Conservation (phyloP, 306 rosid genomes). For the Elaeagnus macrophylla region DNA sequence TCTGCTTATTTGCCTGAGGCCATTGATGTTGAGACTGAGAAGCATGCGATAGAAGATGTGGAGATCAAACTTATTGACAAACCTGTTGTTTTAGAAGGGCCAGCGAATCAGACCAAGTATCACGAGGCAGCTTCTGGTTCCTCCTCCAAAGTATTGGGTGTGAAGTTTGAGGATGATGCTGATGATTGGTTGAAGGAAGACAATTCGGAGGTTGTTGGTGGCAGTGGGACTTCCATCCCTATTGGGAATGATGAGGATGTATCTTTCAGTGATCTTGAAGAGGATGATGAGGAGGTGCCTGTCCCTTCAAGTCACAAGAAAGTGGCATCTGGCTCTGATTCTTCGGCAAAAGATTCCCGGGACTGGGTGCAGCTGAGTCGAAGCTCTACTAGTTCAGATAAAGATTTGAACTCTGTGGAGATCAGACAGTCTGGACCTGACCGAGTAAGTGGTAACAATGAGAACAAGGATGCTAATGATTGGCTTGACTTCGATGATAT, state of each 20-base stretch:
- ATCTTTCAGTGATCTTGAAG: slow-evolving; percentile 94
- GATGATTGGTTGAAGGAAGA: slow-evolving; percentile 98
- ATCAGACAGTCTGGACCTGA: slow-evolving; percentile 41
- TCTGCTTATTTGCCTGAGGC: slow-evolving; percentile 25
- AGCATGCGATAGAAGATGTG: slow-evolving; percentile 40
- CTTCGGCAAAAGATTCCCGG: slow-evolving; percentile 75
- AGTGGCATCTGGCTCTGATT: slow-evolving; percentile 66
- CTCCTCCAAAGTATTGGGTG: slow-evolving; percentile 34
- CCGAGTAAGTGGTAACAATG: slow-evolving; percentile 50
- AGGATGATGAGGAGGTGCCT: slow-evolving; percentile 58
- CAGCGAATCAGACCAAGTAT: slow-evolving; percentile 22
- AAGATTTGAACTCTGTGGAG: slow-evolving; percentile 41
- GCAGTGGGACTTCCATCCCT: slow-evolving; percentile 44
- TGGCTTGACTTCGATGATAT: slow-evolving; percentile 90
- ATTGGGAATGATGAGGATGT: slow-evolving; percentile 78
- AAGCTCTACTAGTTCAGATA: slow-evolving; percentile 60
- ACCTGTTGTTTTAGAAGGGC: slow-evolving; percentile 46
- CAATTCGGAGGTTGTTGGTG: slow-evolving; percentile 62
- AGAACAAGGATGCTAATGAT: slow-evolving; percentile 72
- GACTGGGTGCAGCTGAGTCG: slow-evolving; percentile 87
- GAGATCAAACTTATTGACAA: slow-evolving; percentile 47
- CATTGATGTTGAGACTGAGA: slow-evolving; percentile 45
- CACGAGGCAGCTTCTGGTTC: slow-evolving; percentile 32
- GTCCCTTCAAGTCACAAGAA: slow-evolving; percentile 44
- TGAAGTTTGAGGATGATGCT: slow-evolving; percentile 67